Evolutionary conservation across 1,284 basidiomycete genomes (phyloP).

Genomic region (Cryptococcus sp.): DNA sequence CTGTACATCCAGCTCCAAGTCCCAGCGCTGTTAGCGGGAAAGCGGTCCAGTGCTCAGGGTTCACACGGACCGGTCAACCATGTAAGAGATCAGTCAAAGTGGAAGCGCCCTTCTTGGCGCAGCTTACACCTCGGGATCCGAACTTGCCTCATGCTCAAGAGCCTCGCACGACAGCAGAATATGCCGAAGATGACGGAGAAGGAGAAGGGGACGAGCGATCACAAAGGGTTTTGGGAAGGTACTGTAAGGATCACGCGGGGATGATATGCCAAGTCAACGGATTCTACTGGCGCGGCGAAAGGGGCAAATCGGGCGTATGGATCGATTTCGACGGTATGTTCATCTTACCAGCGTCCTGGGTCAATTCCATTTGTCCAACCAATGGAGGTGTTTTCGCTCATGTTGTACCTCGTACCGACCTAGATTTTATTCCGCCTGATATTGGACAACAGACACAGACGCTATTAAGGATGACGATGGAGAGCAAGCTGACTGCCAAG

Average conservation of each 20-base stretch:
- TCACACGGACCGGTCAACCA: conserved; percentile 45
- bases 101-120: conserved; percentile 35
- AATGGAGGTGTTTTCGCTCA: too few species aligned
- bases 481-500: conserved; percentile 44
- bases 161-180: neutral
- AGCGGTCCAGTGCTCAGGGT: conserved; percentile 47
- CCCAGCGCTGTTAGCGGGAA: neutral
- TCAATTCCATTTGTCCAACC: neutral
- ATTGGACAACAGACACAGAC: conserved; percentile 51
- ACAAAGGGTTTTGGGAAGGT: conserved; percentile 33
- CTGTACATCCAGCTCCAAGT: neutral
- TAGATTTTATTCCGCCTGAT: conserved; percentile 46
- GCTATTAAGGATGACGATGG: conserved; percentile 51
- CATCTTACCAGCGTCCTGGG: neutral
- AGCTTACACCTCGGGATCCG: conserved; percentile 1
- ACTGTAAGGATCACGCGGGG: conserved; percentile 52
- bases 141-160: neutral
- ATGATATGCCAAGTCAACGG: conserved; percentile 47
- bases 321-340: conserved; percentile 46
- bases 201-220: conserved; percentile 20
- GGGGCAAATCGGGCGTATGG: conserved; percentile 33
- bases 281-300: conserved; percentile 43
- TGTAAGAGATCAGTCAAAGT: conserved; percentile 48
- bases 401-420: neutral
- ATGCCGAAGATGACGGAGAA: neutral